Evolutionary conservation across 2,329 filamentous ascomycete genomes (phyloP).

Genomic region (Monosporascus sp.): DNA sequence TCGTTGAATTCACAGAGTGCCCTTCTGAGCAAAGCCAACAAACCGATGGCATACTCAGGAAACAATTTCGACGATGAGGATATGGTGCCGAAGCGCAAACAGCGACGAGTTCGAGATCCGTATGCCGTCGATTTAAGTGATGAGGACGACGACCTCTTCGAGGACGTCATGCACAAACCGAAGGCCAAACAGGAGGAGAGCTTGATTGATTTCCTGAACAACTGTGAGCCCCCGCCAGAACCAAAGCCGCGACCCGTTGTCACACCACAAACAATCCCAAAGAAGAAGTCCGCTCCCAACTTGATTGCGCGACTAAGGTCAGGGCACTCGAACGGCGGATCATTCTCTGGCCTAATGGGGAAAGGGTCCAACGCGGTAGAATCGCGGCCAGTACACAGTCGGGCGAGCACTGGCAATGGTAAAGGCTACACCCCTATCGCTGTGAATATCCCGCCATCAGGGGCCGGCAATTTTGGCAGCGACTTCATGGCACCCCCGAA

Average conservation of each 20-base stretch:
- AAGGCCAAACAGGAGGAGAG: conserved; percentile 55
- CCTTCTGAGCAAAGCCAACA: conserved; percentile 46
- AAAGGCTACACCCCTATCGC: conserved; percentile 49
- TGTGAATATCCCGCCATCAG: conserved; percentile 42
- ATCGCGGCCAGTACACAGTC: conserved; percentile 35
- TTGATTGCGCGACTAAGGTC: conserved; percentile 54
- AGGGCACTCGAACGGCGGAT: conserved; percentile 24
- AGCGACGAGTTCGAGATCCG: conserved; percentile 75
- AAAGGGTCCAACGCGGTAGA: conserved; percentile 25
- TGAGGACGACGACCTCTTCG: conserved; percentile 54
- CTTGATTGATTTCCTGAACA: conserved; percentile 68
- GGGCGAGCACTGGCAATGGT: conserved; percentile 28
- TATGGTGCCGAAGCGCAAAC: conserved; percentile 66
- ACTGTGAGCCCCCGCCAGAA: conserved; percentile 59
- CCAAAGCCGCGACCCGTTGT: conserved; percentile 33
- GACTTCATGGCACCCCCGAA: conserved; percentile 15
- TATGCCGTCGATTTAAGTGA: conserved; percentile 87
- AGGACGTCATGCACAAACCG: conserved; percentile 40
- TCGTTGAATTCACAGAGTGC: conserved; percentile 72
- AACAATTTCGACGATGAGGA: conserved; percentile 45
- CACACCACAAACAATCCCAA: conserved; percentile 36
- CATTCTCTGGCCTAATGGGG: conserved; percentile 15
- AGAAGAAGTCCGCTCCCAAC: conserved; percentile 60
- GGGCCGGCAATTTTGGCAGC: conserved; percentile 36
- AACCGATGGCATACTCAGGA: conserved; percentile 26